Base-by-base conservation (phyloP, 192 early-diverging fungal species). In the Chytriomyces sp. region DNA sequence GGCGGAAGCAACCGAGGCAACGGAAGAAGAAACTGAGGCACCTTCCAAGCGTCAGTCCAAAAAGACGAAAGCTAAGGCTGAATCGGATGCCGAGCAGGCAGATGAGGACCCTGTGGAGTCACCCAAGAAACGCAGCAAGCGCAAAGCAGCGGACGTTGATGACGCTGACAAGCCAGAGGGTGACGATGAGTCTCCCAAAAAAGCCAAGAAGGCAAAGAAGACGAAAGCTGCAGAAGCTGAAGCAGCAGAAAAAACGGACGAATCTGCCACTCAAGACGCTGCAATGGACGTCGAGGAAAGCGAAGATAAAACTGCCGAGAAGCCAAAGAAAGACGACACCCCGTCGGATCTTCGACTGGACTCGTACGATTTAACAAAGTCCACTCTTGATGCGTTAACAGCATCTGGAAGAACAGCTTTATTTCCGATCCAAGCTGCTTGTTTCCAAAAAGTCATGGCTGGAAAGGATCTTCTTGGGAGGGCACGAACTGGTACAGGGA, bases 391-490 rank as follows among this genome's bases (percentile, higher is more conserved):
- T 46, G 89, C 91, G 2, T 89, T 98, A 47, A 79, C 82, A n/a
- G 78, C 71, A 3, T 90, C 92, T 50, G 94, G 93, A 47, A 92
- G 97, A 68, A 89, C 88, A 24, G 83, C 91, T 6, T 87, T 98
- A 23, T 98, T 98, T 82, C 95, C 95, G 10, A 98, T 98, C 61
- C 97, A 98, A 82, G 95, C 96, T 44, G 93, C 92, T 68, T 94
- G 93, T 8, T 89, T 91, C 72, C 79, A 90, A 59, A 82, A 82
- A 20, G 91, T 94, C 75, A 76, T 85, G 76, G 91, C 92, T 50
- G 93, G 93, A 72, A 86, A 92, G 61, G 93, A 94, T 75, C 76
- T 94, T 24, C 82, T 94, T 20, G 93, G 89, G 60, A 67, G 83
- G 6, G 83, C 83, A 9, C 44, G 83, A 20, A 84, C 92, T 8